Percentiles rank a stretch among this genome's conserved stretches.
Conservation (phyloP, 1,139 yeast genomes). For the Kurtzmaniella quercitrusa region DNA sequence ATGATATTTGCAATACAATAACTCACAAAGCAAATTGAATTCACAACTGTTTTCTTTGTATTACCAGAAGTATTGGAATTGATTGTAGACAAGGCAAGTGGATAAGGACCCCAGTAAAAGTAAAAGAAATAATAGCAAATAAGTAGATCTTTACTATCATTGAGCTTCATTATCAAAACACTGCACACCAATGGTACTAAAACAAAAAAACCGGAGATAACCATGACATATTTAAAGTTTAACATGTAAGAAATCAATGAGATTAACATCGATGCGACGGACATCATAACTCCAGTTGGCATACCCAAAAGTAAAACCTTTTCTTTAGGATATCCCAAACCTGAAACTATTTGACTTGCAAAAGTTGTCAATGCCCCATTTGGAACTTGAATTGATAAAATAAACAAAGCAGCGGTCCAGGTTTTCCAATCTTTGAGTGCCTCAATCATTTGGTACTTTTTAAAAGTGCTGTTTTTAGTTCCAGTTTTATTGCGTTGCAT, state of each 20-base stretch:
- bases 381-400: slow-evolving; percentile 3
- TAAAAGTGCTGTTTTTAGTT: slow-evolving; percentile 3
- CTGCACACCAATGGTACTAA: slow-evolving; percentile 10
- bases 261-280: slow-evolving; percentile 9
- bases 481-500: slow-evolving; percentile 5
- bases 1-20: slow-evolving; percentile 40
- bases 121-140: slow-evolving; percentile 13
- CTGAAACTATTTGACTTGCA: slow-evolving; percentile 12
- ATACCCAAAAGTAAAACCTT: slow-evolving; percentile 21
- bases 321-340: slow-evolving; percentile 12
- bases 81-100: slow-evolving; percentile 36
- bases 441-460: slow-evolving; percentile 6
- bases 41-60: slow-evolving; percentile 32
- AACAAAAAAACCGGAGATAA: slow-evolving; percentile 18
- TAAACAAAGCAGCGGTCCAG: slow-evolving; percentile 5
- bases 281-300: slow-evolving; percentile 13
- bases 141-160: slow-evolving; percentile 34
- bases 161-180: slow-evolving; percentile 25
- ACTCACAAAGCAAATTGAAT: slow-evolving; percentile 26
- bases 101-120: slow-evolving; percentile 26
- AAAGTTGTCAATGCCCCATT: slow-evolving; percentile 11
- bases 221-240: slow-evolving; percentile 24
- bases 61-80: slow-evolving; percentile 28
- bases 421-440: slow-evolving; percentile 6
- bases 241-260: slow-evolving; percentile 11